phyloP scores from a whole-genome alignment of 495 filamentous ascomycete genomes.

The Tuber aestivum region DNA sequence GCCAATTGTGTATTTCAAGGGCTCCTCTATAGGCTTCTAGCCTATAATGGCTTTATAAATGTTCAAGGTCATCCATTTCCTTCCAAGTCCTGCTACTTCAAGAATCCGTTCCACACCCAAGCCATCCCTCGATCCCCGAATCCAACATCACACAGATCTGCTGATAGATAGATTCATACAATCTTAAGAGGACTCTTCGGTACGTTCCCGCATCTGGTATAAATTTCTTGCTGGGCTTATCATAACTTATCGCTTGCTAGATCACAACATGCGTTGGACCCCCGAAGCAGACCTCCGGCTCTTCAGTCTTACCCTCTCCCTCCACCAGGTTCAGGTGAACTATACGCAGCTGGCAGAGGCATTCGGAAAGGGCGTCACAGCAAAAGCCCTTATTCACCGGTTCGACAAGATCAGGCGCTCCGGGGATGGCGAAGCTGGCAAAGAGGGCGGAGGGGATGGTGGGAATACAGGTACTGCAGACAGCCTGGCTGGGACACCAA shows the following conservation, averaged over 20 bases:
- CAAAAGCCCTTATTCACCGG: background rate
- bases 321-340: slow-evolving; percentile 4
- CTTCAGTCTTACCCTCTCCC: background rate
- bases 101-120: background rate
- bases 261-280: slow-evolving; percentile 3
- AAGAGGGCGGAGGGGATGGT: background rate
- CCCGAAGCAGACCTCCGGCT: slow-evolving; percentile 8
- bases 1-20: background rate
- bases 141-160: background rate
- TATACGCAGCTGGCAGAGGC: slow-evolving; percentile 3
- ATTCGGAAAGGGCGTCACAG: slow-evolving; percentile 11
- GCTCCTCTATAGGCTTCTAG: background rate
- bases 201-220: background rate
- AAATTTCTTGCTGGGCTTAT: background rate
- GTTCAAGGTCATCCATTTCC: background rate
- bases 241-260: background rate
- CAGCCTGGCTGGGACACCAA: background rate
- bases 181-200: background rate
- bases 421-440: background rate
- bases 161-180: background rate
- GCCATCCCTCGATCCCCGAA: background rate
- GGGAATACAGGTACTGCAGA: background rate
- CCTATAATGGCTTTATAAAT: background rate
- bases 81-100: background rate
- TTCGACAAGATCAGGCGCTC: background rate